phyloP scores from a whole-genome alignment of 2,329 filamentous ascomycete genomes.

The Epichloe typhina region DNA sequence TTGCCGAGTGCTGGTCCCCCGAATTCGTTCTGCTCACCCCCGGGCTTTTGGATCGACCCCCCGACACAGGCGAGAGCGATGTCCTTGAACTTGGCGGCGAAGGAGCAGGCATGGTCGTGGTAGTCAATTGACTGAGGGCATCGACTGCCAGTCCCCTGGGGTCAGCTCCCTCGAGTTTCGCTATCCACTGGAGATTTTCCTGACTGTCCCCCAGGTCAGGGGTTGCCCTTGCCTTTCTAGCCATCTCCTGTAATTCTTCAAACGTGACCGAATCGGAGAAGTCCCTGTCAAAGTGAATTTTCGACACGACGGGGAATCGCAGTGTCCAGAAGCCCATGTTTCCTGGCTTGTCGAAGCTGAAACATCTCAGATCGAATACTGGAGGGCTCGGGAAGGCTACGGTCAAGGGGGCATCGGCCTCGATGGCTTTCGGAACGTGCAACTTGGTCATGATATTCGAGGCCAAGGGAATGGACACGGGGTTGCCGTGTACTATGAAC shows the following conservation, averaged over 20 bases:
- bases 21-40: not conserved
- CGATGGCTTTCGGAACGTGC: conserved; percentile 30
- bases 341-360: conserved; percentile 61
- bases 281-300: conserved; percentile 64
- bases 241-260: conserved; percentile 54
- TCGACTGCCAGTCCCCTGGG: conserved; percentile 30
- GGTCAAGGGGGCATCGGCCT: conserved; percentile 28
- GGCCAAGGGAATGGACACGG: conserved; percentile 22
- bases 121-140: conserved; percentile 31
- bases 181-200: conserved; percentile 48
- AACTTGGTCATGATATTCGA: conserved; percentile 31
- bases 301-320: conserved; percentile 63
- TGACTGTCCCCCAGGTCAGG: conserved; percentile 41
- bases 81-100: conserved; percentile 14
- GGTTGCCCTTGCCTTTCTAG: conserved; percentile 38
- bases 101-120: conserved; percentile 22
- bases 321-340: conserved; percentile 60
- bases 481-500: conserved; percentile 36
- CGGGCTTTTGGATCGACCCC: not conserved
- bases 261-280: conserved; percentile 58
- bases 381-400: conserved; percentile 55
- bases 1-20: not conserved
- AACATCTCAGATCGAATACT: conserved; percentile 69
- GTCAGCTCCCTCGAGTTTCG: conserved; percentile 43
- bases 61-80: not conserved